Evolutionary conservation across 2,329 filamentous ascomycete species (phyloP), one percentile per base, ranked within the genome.

Genomic region (Coleophoma cylindrospora): DNA sequence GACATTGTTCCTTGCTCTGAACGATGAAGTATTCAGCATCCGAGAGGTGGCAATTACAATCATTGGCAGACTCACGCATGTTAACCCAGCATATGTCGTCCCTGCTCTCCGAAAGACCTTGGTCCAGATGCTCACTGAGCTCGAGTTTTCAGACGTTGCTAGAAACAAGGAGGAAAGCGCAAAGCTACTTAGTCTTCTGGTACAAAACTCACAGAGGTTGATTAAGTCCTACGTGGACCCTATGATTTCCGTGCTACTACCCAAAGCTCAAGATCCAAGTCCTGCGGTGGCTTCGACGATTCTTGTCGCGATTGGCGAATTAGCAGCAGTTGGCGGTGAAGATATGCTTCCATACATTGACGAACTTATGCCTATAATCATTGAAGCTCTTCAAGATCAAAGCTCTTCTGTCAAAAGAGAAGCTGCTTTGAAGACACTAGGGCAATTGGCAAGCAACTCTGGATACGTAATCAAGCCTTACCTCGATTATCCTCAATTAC

Each of bases 401-500:
- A 91, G 90, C 57, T 96, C 92, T 3, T 86, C 89, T 43, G 77
- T 84, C 43, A 97, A 97, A 70, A 84, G 94, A 49, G 91, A 96
- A 67, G 89, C 95, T 6, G 92, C 94, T 3, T 75, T 99, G 33
- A 88, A 89, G 57, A 94, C 94, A 0, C 77, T 99, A 1, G 92
- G 92, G 17, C 91, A 97, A 65, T 74, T 99, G 49, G 91, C 94
- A 6, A 95, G 91, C 64, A 97, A 96, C 68, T 94, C 91, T 12
- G 94, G 95, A 59, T 99, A 99, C 70, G 95, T 99, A 47, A 97
- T 99, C 53, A 84, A 91, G 50, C 95, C 95, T 0, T 99, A 99
- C 62, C 77, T 92, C 44, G 91, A 99, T 53, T 96, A 97, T 61
- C 94, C 95, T 0, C 87, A 96, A 64, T 80, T 99, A 9, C 83